A percentile compares a stretch with the other conserved stretches of the same genome.
These are phyloP conservation scores for Alternaria longipes DNA, from an alignment of 2,329 filamentous ascomycete genomes.

Conservation along the genomic window DNA sequence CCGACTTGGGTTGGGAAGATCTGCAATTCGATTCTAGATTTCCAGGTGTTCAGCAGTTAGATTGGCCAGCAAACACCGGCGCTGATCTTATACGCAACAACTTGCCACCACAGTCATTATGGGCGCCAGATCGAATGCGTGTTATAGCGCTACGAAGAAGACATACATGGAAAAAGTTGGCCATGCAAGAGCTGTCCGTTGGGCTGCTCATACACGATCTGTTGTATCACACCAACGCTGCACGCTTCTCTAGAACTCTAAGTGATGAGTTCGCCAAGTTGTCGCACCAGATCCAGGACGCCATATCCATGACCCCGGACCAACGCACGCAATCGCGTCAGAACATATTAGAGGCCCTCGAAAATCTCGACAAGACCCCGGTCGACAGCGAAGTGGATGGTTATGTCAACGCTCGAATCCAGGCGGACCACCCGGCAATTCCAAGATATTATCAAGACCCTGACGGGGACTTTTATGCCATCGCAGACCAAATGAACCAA, in stretches of 20 bases:
- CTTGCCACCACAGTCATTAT: constrained; percentile 58
- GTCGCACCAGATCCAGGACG: constrained; percentile 32
- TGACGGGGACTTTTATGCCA: constrained; percentile 46
- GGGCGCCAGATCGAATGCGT: constrained; percentile 48
- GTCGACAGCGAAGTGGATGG: constrained; percentile 25
- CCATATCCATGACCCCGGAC: constrained; percentile 12
- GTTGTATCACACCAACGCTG: constrained; percentile 30
- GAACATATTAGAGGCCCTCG: constrained; percentile 29
- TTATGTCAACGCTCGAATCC: constrained; percentile 16
- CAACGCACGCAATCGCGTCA: constrained; percentile 15
- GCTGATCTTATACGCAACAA: constrained; percentile 37
- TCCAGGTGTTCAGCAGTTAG: constrained; percentile 33
- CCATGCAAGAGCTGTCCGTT: constrained; percentile 52
- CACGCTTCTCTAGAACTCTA: background rate
- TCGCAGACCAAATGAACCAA: constrained; percentile 42
- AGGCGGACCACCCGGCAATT: constrained; percentile 22
- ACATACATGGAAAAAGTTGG: constrained; percentile 56
- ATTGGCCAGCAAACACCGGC: constrained; percentile 56
- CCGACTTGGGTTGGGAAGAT: constrained; percentile 37
- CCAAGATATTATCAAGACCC: constrained; percentile 52
- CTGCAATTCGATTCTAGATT: constrained; percentile 41
- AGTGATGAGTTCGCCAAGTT: constrained; percentile 18
- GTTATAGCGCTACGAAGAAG: constrained; percentile 40
- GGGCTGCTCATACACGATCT: constrained; percentile 53
- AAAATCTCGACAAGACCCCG: constrained; percentile 19